A percentile compares a stretch with the other conserved stretches of the same genome.
Conservation (phyloP, 257 asterid genomes). For the Euphrasia confusa region DNA sequence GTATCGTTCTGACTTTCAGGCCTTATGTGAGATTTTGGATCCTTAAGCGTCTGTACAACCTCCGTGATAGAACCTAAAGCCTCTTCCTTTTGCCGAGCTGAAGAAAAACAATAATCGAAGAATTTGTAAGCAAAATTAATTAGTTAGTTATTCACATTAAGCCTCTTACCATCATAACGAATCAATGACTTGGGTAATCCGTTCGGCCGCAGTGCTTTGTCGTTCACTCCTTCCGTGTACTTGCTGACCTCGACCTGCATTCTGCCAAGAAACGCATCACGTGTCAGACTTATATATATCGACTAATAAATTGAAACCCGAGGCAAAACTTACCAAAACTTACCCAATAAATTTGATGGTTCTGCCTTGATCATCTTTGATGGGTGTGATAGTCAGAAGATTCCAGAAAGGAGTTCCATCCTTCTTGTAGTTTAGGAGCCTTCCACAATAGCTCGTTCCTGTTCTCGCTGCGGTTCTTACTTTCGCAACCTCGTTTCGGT, state of each 20-base stretch:
- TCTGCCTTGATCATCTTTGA: conserved; percentile 76
- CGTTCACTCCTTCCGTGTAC: conserved; percentile 87
- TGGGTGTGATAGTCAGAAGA: conserved; percentile 82
- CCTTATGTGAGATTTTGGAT: conserved; percentile 55
- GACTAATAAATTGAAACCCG: background rate
- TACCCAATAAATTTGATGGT: conserved; percentile 90
- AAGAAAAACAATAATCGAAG: conserved; percentile 24
- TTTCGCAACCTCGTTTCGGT: conserved; percentile 74
- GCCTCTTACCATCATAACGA: conserved; percentile 81
- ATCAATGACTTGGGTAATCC: conserved; percentile 89
- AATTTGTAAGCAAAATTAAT: conserved; percentile 21
- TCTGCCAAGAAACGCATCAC: conserved; percentile 38
- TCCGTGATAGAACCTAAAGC: conserved; percentile 81
- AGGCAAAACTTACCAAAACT: background rate
- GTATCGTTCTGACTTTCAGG: conserved; percentile 45
- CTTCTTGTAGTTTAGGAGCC: conserved; percentile 93
- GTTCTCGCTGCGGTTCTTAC: conserved; percentile 59
- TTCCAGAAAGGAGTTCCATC: conserved; percentile 98
- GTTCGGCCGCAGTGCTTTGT: conserved; percentile 81
- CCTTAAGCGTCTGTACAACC: conserved; percentile 83
- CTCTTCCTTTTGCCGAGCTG: conserved; percentile 96
- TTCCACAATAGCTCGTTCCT: conserved; percentile 88
- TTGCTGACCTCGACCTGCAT: conserved; percentile 99
- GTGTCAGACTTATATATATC: conserved; percentile 18
- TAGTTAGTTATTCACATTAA: conserved; percentile 18